Percentiles rank a stretch among this genome's conserved stretches.
These are phyloP conservation scores for Aureobasidium sp. DNA, from an alignment of 2,329 filamentous ascomycete genomes.

Conservation along the genomic window DNA sequence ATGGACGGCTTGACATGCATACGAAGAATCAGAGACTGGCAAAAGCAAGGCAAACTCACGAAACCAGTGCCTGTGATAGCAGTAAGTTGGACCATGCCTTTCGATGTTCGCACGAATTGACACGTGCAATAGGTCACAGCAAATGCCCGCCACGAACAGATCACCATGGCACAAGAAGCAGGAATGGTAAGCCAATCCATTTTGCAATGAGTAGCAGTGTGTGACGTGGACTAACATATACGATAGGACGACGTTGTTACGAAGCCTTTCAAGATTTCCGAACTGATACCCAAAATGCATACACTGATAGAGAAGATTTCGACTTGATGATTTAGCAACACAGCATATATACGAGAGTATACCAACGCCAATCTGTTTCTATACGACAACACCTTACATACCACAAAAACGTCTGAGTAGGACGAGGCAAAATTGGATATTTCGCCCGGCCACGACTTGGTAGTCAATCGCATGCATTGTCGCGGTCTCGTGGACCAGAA, in stretches of 20 bases:
- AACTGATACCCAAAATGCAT: slow-evolving; percentile 17
- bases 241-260: slow-evolving; percentile 12
- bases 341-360: neutral
- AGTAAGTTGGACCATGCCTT: slow-evolving; percentile 40
- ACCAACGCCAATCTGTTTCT: neutral
- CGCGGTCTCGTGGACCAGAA: too few relatives aligned
- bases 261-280: slow-evolving; percentile 16
- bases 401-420: too few relatives aligned
- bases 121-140: slow-evolving; percentile 46
- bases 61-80: slow-evolving; percentile 67
- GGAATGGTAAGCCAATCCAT: slow-evolving; percentile 44
- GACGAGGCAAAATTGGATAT: too few relatives aligned
- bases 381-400: neutral
- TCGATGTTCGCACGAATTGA: neutral
- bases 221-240: neutral
- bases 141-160: slow-evolving; percentile 67
- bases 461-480: too few relatives aligned
- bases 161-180: slow-evolving; percentile 59
- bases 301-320: slow-evolving; percentile 14
- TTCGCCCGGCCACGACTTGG: too few relatives aligned
- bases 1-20: slow-evolving; percentile 75
- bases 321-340: neutral
- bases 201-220: neutral
- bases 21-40: slow-evolving; percentile 57
- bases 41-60: slow-evolving; percentile 51